Percentiles rank a stretch among this genome's conserved stretches.
phyloP scores from a whole-genome alignment of 1,284 basidiomycete genomes.

The Megacollybia platyphylla region DNA sequence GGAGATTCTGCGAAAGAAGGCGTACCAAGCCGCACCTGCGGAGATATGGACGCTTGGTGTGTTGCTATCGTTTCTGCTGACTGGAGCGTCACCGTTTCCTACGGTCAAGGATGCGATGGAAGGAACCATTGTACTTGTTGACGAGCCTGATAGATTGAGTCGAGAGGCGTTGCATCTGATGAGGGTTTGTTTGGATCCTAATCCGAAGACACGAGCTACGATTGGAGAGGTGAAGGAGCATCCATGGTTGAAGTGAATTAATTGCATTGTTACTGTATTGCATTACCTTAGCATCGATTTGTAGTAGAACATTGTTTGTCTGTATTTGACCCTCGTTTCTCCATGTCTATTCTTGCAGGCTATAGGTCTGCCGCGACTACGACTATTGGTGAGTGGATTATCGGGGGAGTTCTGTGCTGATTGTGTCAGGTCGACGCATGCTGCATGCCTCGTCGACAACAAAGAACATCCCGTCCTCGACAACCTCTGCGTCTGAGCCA shows the following conservation, averaged over 20 bases:
- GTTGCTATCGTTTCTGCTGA: constrained; percentile 76
- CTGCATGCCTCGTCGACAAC: constrained; percentile 33
- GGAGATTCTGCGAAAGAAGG: constrained; percentile 69
- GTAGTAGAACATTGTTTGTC: background rate
- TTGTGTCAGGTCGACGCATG: constrained; percentile 31
- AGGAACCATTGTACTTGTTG: constrained; percentile 32
- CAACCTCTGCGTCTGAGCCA: constrained; percentile 36
- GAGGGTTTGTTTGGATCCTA: constrained; percentile 60
- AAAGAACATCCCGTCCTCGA: constrained; percentile 20
- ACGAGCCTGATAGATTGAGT: constrained; percentile 21
- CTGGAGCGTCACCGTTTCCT: constrained; percentile 77
- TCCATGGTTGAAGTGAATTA: constrained; percentile 45
- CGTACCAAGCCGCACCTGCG: constrained; percentile 66
- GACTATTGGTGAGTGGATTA: too few relatives aligned
- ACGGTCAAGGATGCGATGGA: constrained; percentile 57
- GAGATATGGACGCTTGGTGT: constrained; percentile 93
- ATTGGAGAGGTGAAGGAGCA: constrained; percentile 67
- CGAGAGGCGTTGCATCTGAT: constrained; percentile 46
- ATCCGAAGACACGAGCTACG: constrained; percentile 53
- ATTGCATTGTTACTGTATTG: background rate
- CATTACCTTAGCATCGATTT: background rate
- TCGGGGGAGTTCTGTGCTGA: too few relatives aligned
- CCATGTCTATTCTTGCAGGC: background rate
- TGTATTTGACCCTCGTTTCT: background rate
- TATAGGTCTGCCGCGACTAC: too few relatives aligned